Evolutionary conservation across 306 rosid genomes (phyloP), one percentile per base, ranked within the genome.

Genomic region (Vigna unguiculata): DNA sequence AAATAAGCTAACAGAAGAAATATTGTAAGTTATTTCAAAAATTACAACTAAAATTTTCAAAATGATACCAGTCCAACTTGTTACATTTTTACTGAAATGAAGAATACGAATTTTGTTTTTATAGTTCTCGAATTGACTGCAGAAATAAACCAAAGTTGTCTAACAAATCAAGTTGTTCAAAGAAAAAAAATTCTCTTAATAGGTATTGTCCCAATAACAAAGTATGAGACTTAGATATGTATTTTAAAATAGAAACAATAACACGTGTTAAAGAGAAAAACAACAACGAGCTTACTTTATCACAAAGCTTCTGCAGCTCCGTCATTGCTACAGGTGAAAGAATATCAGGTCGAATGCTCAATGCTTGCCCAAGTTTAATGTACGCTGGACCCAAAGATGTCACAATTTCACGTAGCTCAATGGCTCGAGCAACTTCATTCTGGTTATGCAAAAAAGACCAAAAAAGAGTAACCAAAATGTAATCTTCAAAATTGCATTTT

Each of bases 301-400:
- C 98, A 68, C 98, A 95, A 64, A 95, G 98, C 88, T 95, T 95
- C 80, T 95, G 98, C 80, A 95, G 89, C 83, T 95, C 98, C 34
- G 77, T 86, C 98, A 95, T 95, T 82, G 98, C 98, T 84, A 52
- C 84, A 19, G 98, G 98, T 73, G 98, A 92, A 77, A 95, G 88
- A 61, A 95, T 87, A 88, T 95, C 98, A 48, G 98, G 98, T 55
- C 97, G 91, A 77, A 95, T 95, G 76, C 98, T 95, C 90, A 95
- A 86, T 49, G 98, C 98, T 90, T 95, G 98, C 57, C 98, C 98
- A 73, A 92, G 97, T 87, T 95, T 95, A 71, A 95, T 92, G 81
- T 95, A 95, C 4, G 98, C 98, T 38, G 98, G 98, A 87, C 98
- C 98, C 90, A 95, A 85, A 74, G 98, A 95, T 74, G 98, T 95